phyloP scores from a whole-genome alignment of 768 basidiomycete genomes.

The Cystobasidium onofrii region DNA sequence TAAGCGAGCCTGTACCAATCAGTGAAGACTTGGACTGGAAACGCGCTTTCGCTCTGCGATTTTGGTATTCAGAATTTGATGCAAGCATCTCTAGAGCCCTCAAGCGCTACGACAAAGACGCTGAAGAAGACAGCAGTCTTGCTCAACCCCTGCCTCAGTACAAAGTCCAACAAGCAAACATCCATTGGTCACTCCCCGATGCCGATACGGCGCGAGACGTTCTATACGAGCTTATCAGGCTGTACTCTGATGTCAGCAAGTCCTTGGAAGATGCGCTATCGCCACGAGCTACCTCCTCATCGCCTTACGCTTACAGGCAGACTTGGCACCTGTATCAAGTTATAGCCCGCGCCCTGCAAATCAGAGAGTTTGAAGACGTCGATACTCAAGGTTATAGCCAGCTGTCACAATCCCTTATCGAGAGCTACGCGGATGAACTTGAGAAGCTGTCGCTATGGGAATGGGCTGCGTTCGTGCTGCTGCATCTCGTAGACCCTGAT shows the following conservation, averaged over 20 bases:
- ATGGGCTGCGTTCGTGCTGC: constrained; percentile 76
- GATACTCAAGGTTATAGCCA: constrained; percentile 68
- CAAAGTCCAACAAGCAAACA: constrained; percentile 36
- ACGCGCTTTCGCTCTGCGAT: constrained; percentile 73
- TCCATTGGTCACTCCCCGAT: constrained; percentile 1
- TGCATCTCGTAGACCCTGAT: constrained; percentile 71
- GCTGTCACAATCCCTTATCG: constrained; percentile 71
- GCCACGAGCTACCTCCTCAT: constrained; percentile 65
- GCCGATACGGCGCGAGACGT: constrained; percentile 52
- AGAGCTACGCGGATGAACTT: constrained; percentile 75
- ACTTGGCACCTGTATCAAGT: constrained; percentile 90
- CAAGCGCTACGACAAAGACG: constrained; percentile 32
- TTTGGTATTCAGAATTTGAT: constrained; percentile 63
- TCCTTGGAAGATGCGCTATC: constrained; percentile 60
- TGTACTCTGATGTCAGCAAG: constrained; percentile 57
- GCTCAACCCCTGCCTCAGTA: constrained; percentile 53
- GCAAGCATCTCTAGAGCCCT: constrained; percentile 31
- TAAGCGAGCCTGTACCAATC: constrained; percentile 53
- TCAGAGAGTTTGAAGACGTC: constrained; percentile 77
- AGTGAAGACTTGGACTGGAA: constrained; percentile 83
- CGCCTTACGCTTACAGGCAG: constrained; percentile 69
- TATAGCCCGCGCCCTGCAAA: constrained; percentile 68
- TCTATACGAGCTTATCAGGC: constrained; percentile 67
- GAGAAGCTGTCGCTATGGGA: constrained; percentile 72
- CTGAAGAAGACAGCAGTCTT: constrained; percentile 36